A percentile compares a stretch with the other conserved stretches of the same genome.
phyloP scores from a whole-genome alignment of 345 rosid species.

The Corymbia maculata region DNA sequence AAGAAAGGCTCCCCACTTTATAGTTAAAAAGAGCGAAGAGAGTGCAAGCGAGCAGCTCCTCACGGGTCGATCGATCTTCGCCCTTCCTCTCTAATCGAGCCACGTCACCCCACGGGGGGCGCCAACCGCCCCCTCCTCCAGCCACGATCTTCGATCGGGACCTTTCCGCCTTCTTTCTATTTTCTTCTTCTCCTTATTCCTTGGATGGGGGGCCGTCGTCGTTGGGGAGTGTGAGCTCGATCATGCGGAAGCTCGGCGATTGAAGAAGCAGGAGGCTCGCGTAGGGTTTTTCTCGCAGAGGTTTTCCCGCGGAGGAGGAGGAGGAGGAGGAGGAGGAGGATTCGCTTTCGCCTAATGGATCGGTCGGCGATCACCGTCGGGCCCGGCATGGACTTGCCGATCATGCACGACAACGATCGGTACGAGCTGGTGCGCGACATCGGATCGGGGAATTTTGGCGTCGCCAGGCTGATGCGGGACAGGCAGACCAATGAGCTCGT shows the following conservation, averaged over 20 bases:
- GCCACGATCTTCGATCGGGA: not conserved
- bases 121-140: not conserved
- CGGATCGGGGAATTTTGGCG: constrained; percentile 76
- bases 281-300: not conserved
- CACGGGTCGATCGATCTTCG: not conserved
- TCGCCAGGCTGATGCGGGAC: constrained; percentile 77
- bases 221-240: not conserved
- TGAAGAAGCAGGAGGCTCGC: not conserved
- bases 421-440: constrained; percentile 72
- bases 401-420: constrained; percentile 73
- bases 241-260: not conserved
- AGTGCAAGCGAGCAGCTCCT: not conserved
- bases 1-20: not conserved
- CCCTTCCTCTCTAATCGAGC: not conserved
- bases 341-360: constrained; percentile 36
- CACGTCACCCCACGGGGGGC: not conserved
- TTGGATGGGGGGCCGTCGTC: not conserved
- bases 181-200: not conserved
- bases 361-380: constrained; percentile 58
- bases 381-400: constrained; percentile 85
- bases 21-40: not conserved
- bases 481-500: constrained; percentile 59
- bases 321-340: not conserved
- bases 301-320: not conserved
- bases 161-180: not conserved